Evolutionary conservation across 2,329 filamentous ascomycete genomes (phyloP).

Genomic region (Curvularia lunata): DNA sequence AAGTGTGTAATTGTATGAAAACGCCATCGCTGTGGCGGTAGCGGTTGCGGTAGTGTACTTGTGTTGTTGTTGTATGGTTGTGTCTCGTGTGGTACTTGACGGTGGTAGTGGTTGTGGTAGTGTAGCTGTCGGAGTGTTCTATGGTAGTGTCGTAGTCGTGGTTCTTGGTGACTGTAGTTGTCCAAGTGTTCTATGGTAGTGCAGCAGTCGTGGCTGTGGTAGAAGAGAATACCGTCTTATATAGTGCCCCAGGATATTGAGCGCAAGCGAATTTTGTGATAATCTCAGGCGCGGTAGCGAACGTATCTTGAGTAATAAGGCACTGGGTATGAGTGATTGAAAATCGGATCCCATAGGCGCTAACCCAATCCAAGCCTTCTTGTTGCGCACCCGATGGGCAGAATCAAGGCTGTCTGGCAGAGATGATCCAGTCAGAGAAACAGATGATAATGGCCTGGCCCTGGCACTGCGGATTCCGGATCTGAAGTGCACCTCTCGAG

Average conservation of each 20-base stretch:
- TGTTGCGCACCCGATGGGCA: background rate
- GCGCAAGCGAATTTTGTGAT: background rate
- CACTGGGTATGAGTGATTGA: background rate
- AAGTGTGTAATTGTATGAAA: background rate
- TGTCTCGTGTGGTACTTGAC: background rate
- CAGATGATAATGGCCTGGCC: background rate
- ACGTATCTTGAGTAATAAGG: background rate
- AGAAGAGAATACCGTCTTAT: constrained; percentile 2
- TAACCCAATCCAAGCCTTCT: background rate
- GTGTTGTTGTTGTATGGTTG: background rate
- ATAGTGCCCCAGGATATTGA: constrained; percentile 4
- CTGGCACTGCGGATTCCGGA: background rate
- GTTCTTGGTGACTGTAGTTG: background rate
- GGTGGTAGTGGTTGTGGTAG: background rate
- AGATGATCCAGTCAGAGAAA: background rate
- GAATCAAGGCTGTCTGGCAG: background rate
- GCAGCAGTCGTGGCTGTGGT: background rate
- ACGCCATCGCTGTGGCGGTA: background rate
- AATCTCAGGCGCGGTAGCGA: background rate
- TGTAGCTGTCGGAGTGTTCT: background rate
- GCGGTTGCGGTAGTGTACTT: background rate
- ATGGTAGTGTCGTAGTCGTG: background rate
- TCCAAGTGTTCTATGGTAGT: constrained; percentile 1
- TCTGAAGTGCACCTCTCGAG: background rate
- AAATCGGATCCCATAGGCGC: background rate